These are phyloP conservation scores for Citrus reticulata DNA, from an alignment of 345 rosid genomes.

Conservation along the genomic window DNA sequence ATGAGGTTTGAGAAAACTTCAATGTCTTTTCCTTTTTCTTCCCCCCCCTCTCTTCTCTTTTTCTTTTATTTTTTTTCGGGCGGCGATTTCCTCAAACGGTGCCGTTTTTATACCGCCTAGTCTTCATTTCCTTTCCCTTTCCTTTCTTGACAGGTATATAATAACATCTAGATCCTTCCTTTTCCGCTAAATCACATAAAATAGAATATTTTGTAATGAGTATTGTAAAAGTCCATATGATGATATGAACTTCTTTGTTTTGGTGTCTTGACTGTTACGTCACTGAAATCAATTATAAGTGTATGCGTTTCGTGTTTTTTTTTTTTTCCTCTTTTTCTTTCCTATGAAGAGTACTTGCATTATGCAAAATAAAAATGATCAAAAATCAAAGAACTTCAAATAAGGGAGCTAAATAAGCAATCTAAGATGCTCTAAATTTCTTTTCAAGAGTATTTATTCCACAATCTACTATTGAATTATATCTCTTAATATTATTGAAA, in stretches of 20 bases:
- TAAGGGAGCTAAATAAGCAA: too few relatives aligned
- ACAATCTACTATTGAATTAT: too few relatives aligned
- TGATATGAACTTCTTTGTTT: too few relatives aligned
- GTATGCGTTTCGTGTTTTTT: too few relatives aligned
- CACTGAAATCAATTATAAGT: neutral
- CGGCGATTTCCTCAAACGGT: slow-evolving; percentile 20
- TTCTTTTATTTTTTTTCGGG: neutral
- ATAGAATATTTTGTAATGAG: neutral
- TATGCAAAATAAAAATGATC: too few relatives aligned
- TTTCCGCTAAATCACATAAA: neutral
- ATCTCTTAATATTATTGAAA: too few relatives aligned
- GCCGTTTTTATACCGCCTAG: neutral
- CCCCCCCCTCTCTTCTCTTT: neutral
- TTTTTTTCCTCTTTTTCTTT: too few relatives aligned
- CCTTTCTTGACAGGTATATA: neutral
- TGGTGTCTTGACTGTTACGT: too few relatives aligned
- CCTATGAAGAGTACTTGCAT: too few relatives aligned
- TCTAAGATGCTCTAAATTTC: fast-evolving
- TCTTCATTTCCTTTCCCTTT: too few relatives aligned
- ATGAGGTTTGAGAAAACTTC: slow-evolving; percentile 28
- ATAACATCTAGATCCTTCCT: neutral
- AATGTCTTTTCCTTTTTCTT: slow-evolving; percentile 14
- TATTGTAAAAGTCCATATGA: neutral
- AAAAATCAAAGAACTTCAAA: too few relatives aligned
- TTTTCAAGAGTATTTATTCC: too few relatives aligned